Percentiles rank a stretch among this genome's conserved stretches.
These are phyloP conservation scores for Hortiboletus flavorubellus DNA, from an alignment of 768 basidiomycete genomes.

Conservation along the genomic window DNA sequence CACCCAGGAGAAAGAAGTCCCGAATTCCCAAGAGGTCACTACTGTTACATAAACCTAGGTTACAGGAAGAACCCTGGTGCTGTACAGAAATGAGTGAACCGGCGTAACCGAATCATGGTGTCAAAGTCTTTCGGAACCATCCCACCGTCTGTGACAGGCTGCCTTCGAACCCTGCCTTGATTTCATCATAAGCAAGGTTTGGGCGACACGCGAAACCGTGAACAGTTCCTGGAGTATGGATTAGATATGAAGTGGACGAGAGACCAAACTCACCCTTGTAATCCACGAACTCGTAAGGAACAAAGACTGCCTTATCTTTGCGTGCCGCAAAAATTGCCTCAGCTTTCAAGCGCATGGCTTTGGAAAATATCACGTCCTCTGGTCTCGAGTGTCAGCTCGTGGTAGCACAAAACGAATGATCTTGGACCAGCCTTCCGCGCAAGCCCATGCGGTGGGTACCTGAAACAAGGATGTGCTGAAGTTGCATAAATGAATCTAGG, in stretches of 20 bases:
- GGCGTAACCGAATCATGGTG: slow-evolving; percentile 1
- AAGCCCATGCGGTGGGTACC: slow-evolving; percentile 33
- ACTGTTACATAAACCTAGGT: not conserved
- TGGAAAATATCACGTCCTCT: slow-evolving; percentile 36
- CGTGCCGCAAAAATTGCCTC: slow-evolving; percentile 32
- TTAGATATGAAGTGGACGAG: not conserved
- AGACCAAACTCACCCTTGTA: slow-evolving; percentile 32
- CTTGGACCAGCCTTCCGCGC: slow-evolving; percentile 33
- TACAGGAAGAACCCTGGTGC: not conserved
- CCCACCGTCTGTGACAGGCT: slow-evolving; percentile 39
- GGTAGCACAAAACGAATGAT: not conserved
- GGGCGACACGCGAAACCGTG: slow-evolving; percentile 51
- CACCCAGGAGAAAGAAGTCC: not conserved
- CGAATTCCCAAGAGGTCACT: not conserved
- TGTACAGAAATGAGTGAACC: not conserved
- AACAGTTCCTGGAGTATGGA: slow-evolving; percentile 35
- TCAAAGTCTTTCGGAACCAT: slow-evolving; percentile 41
- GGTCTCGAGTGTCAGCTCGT: not conserved
- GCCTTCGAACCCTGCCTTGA: slow-evolving; percentile 43
- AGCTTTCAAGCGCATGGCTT: slow-evolving; percentile 22
- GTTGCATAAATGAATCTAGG: not conserved
- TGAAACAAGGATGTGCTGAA: not conserved
- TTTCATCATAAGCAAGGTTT: slow-evolving; percentile 39
- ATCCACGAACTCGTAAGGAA: slow-evolving; percentile 36
- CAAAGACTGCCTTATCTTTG: slow-evolving; percentile 24